phyloP scores from a whole-genome alignment of 2,329 filamentous ascomycete species.

The Arthrinium phaeospermum region DNA sequence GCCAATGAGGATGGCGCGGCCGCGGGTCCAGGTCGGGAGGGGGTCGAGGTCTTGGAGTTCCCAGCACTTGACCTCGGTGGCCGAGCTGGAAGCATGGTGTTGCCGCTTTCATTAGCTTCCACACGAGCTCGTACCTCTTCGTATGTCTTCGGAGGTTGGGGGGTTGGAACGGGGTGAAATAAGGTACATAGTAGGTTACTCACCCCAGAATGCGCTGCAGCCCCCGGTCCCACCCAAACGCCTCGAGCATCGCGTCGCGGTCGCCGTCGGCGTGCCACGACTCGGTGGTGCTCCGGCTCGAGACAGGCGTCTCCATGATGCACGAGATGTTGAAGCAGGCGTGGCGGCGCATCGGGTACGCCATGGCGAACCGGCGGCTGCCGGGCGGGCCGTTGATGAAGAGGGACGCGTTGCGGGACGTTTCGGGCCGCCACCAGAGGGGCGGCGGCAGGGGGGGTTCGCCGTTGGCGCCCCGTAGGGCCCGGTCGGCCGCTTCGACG shows the following conservation, averaged over 20 bases:
- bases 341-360: constrained; percentile 5
- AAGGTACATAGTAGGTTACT: neutral
- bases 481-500: constrained; percentile 25
- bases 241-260: constrained; percentile 10
- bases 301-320: neutral
- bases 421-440: neutral
- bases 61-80: constrained; percentile 28
- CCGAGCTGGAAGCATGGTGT: constrained; percentile 18
- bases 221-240: neutral
- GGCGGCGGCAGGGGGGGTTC: neutral
- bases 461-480: constrained; percentile 17
- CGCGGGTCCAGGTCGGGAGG: constrained; percentile 23
- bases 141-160: constrained; percentile 42
- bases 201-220: neutral
- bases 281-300: neutral
- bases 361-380: neutral
- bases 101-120: constrained; percentile 37
- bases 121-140: constrained; percentile 28
- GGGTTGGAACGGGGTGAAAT: constrained; percentile 35
- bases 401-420: neutral
- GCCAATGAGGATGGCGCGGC: constrained; percentile 22
- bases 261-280: neutral
- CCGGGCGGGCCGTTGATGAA: neutral
- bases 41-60: constrained; percentile 30
- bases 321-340: neutral